These are phyloP conservation scores for Blakeslea trispora DNA, from an alignment of 371 early-diverging fungal genomes.

Conservation along the genomic window DNA sequence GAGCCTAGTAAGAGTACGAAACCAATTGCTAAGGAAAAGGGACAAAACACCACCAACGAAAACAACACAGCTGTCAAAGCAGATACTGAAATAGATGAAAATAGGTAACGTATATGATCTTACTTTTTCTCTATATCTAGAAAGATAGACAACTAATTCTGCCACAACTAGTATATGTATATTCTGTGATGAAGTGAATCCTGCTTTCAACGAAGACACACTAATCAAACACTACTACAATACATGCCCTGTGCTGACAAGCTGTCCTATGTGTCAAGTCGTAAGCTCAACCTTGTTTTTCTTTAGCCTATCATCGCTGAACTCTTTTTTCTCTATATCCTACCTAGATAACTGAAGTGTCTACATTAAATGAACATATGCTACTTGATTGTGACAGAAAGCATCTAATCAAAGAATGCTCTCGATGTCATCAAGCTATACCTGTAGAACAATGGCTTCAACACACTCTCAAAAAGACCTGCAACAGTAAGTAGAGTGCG, in stretches of 20 bases:
- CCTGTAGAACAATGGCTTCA: slow-evolving; percentile 62
- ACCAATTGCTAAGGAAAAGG: not conserved
- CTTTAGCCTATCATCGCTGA: too few relatives aligned
- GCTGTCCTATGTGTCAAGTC: slow-evolving; percentile 71
- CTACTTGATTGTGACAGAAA: slow-evolving; percentile 64
- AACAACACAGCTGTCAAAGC: too few relatives aligned
- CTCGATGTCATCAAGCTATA: slow-evolving; percentile 63
- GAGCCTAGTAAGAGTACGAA: not conserved
- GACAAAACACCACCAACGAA: not conserved
- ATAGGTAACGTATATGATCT: slow-evolving; percentile 1
- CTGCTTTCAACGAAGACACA: slow-evolving; percentile 69
- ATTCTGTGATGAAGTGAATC: slow-evolving; percentile 74
- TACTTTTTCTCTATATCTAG: not conserved
- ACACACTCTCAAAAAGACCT: slow-evolving; percentile 53
- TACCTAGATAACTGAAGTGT: slow-evolving; percentile 80
- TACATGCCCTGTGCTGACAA: slow-evolving; percentile 70
- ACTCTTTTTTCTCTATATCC: too few relatives aligned
- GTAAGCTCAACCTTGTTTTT: too few relatives aligned
- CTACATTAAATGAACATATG: slow-evolving; percentile 66
- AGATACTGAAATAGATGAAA: slow-evolving; percentile 9
- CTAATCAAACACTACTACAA: slow-evolving; percentile 79
- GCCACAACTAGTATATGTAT: too few relatives aligned
- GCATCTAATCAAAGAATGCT: slow-evolving; percentile 64
- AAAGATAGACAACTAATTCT: too few relatives aligned
- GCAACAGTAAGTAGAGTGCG: slow-evolving; percentile 39